These are phyloP conservation scores for Suillus subluteus DNA, from an alignment of 768 basidiomycete species.

Conservation along the genomic window DNA sequence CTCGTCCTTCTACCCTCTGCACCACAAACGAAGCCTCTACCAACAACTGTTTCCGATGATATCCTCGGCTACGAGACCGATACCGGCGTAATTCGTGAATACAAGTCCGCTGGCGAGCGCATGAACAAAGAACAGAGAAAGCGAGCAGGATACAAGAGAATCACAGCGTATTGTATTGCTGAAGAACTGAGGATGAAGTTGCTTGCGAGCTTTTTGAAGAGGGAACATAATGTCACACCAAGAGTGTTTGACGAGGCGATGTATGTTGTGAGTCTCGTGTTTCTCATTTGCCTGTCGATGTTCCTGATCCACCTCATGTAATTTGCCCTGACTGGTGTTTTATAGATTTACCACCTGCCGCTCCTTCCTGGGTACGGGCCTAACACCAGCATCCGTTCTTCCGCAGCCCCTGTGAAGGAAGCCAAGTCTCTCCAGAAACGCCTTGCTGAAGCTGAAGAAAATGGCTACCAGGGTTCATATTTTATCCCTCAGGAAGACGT, in stretches of 20 bases:
- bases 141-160: conserved; percentile 75
- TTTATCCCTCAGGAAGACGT: conserved; percentile 51
- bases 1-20: conserved; percentile 89
- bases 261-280: conserved; percentile 70
- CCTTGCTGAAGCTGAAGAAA: conserved; percentile 87
- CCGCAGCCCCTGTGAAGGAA: conserved; percentile 55
- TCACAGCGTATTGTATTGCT: conserved; percentile 90
- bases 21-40: conserved; percentile 80
- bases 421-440: conserved; percentile 65
- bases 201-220: conserved; percentile 82
- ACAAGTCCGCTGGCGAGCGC: conserved; percentile 84
- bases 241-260: conserved; percentile 92
- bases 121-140: conserved; percentile 89
- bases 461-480: conserved; percentile 87
- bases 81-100: conserved; percentile 63
- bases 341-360: conserved; percentile 88
- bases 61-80: conserved; percentile 67
- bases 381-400: conserved; percentile 84
- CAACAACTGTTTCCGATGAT: conserved; percentile 38
- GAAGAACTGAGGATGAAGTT: conserved; percentile 86
- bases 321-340: conserved; percentile 1
- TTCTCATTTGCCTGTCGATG: neutral
- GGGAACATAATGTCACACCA: conserved; percentile 89
- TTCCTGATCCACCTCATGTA: conserved; percentile 9
- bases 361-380: conserved; percentile 91